Evolutionary conservation across 768 basidiomycete species (phyloP).

Genomic region (Phanerochaete carnosa): DNA sequence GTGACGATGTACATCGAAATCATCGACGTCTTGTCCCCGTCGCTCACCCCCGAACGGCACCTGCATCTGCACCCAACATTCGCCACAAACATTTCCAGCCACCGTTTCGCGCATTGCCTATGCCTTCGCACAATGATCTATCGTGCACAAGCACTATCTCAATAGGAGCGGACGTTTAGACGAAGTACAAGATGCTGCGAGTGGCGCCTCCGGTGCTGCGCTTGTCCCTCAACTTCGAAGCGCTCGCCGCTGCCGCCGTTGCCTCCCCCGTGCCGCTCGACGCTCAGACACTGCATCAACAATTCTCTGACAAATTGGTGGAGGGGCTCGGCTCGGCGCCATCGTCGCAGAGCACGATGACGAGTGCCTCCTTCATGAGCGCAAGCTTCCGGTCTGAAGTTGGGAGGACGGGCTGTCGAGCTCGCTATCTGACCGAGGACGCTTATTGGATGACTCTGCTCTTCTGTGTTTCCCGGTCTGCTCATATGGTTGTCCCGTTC

Average conservation of each 20-base stretch:
- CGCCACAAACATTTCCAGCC: constrained; percentile 21
- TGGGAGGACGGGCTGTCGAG: constrained; percentile 24
- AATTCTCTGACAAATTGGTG: background rate
- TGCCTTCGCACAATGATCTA: background rate
- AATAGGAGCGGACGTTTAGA: constrained; percentile 12
- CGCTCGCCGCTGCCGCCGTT: background rate
- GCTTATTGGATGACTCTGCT: too few relatives aligned
- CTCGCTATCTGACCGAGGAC: constrained; percentile 58
- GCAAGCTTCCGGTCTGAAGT: constrained; percentile 36
- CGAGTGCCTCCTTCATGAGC: constrained; percentile 31
- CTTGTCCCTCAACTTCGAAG: background rate
- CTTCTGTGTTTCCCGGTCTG: too few relatives aligned
- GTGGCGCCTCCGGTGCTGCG: constrained; percentile 13
- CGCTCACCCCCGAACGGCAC: constrained; percentile 20
- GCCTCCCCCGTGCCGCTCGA: constrained; percentile 6
- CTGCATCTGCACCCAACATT: constrained; percentile 17
- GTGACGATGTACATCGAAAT: constrained; percentile 72
- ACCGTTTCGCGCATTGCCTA: constrained; percentile 8
- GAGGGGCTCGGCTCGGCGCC: constrained; percentile 15
- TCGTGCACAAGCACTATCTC: background rate
- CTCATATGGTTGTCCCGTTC: too few relatives aligned
- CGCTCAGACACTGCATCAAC: background rate
- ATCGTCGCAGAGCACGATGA: constrained; percentile 6
- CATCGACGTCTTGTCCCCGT: constrained; percentile 26
- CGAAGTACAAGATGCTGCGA: constrained; percentile 14